Evolutionary conservation across 768 basidiomycete genomes (phyloP), one percentile per base, ranked within the genome.

Genomic region (Lactifluus echinatus): DNA sequence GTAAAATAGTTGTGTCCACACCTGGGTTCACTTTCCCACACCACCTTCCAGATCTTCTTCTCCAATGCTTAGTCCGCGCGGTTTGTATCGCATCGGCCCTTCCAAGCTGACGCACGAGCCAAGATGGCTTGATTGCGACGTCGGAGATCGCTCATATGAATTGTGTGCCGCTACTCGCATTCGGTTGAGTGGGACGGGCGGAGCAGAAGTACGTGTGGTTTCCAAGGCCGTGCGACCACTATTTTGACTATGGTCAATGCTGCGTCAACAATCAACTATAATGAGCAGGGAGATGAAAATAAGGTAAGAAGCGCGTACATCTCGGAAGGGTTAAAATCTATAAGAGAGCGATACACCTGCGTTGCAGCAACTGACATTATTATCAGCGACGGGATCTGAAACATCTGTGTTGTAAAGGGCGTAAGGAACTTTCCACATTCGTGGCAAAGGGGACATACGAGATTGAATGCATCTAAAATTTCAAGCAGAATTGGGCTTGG

Each of bases 361-460:
- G 60, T 61, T 3, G 60, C 60, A 17, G 45, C 50, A 23, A 55
- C 42, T 33, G 47, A 7, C 29, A 49, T 42, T 8, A 21, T 42
- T 15, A 42, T 42, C 21, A 49, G 4, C 23, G 29, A 31, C 2
- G 47, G 39, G 11, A 23, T 21, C 12, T 40, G 47, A 23, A 49
- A 55, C 21, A 55, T 55, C 54, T 55, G 21, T 40, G 12, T 33
- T 42, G 15, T 2, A 5, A 19, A 14, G 11, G 21, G 15, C 23
- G 21, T 42, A 28, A 28, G 21, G 15, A 23, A 8, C 37, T 11
- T 24, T 15, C 8, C 46, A 14, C 8, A 2, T 3, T 42, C 19
- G 8, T 8, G 26, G 19, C 4, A 54, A 29, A 42, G 24, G 42
- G 6, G 49, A 49, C 54, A 15, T 33, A 55, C 54, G 10, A 49